Conservation (phyloP, 1,284 basidiomycete species). For the Gomphus bonarii region DNA sequence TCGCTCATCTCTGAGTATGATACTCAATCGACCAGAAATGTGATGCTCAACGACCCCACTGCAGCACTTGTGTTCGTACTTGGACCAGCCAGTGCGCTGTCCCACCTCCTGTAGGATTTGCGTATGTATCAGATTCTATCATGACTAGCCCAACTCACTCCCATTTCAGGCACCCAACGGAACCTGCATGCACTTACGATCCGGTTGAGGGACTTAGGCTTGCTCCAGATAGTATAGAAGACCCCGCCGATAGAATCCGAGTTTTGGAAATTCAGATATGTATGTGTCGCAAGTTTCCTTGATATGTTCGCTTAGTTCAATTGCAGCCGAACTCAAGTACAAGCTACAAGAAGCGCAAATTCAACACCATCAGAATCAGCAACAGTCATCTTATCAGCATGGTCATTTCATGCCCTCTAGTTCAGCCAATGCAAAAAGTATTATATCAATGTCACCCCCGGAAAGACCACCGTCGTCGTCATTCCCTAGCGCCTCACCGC, state of each 20-base stretch:
- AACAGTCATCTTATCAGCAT: slow-evolving; percentile 15
- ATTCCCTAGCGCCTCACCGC: slow-evolving; percentile 8
- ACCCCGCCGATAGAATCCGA: slow-evolving; percentile 64
- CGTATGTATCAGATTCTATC: slow-evolving; percentile 34
- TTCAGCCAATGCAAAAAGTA: slow-evolving; percentile 1
- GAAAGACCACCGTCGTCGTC: slow-evolving; percentile 22
- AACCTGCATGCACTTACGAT: slow-evolving; percentile 74
- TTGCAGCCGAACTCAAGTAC: slow-evolving; percentile 51
- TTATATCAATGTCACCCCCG: slow-evolving; percentile 25
- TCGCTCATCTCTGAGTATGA: slow-evolving; percentile 4
- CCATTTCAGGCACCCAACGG: slow-evolving; percentile 56
- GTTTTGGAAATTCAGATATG: slow-evolving; percentile 70
- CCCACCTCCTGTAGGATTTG: slow-evolving; percentile 22
- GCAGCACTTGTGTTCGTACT: slow-evolving; percentile 71
- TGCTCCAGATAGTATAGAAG: slow-evolving; percentile 47
- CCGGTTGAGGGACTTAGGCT: slow-evolving; percentile 70
- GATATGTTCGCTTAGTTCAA: not conserved
- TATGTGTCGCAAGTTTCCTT: slow-evolving; percentile 23
- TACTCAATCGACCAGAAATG: slow-evolving; percentile 50
- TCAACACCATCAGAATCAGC: slow-evolving; percentile 32
- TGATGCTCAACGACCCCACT: slow-evolving; percentile 72
- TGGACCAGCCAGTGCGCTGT: slow-evolving; percentile 19
- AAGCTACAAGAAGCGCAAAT: slow-evolving; percentile 44
- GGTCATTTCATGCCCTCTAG: slow-evolving; percentile 17
- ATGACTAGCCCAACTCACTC: not conserved